These are phyloP conservation scores for Penicillium sp. DNA, from an alignment of 2,329 filamentous ascomycete species.

Conservation along the genomic window DNA sequence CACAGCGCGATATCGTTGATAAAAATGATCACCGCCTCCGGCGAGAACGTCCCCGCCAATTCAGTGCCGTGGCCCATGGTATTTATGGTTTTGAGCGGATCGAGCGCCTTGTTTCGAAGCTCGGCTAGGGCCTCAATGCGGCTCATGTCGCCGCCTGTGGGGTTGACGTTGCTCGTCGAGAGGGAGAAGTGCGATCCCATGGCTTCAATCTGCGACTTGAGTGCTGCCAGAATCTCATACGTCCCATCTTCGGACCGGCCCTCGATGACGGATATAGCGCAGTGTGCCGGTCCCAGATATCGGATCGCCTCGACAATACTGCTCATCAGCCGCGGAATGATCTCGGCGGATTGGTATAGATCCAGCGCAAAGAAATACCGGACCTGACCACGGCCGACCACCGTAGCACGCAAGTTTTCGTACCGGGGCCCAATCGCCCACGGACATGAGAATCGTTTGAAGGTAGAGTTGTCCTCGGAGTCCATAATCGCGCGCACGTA, in stretches of 20 bases:
- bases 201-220: conserved; percentile 42
- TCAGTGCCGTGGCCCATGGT: conserved; percentile 34
- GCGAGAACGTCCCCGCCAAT: conserved; percentile 22
- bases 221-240: conserved; percentile 47
- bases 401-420: conserved; percentile 1
- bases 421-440: conserved; percentile 6
- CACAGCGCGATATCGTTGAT: conserved; percentile 56
- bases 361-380: conserved; percentile 55
- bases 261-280: conserved; percentile 56
- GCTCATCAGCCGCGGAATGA: conserved; percentile 54
- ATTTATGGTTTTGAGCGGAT: conserved; percentile 3
- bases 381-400: conserved; percentile 2
- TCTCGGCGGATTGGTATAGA: conserved; percentile 44
- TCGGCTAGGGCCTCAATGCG: conserved; percentile 2
- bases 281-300: conserved; percentile 52
- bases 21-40: conserved; percentile 50
- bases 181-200: conserved; percentile 24
- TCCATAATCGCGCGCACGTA: conserved; percentile 7
- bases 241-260: conserved; percentile 57
- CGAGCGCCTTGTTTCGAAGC: conserved; percentile 8
- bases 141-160: not conserved
- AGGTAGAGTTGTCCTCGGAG: conserved; percentile 3
- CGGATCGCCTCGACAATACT: conserved; percentile 51
- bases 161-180: conserved; percentile 31
- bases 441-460: conserved; percentile 6